Base-by-base conservation (phyloP, 169 alveolate genomes). In the Sarcocystis neurona region DNA sequence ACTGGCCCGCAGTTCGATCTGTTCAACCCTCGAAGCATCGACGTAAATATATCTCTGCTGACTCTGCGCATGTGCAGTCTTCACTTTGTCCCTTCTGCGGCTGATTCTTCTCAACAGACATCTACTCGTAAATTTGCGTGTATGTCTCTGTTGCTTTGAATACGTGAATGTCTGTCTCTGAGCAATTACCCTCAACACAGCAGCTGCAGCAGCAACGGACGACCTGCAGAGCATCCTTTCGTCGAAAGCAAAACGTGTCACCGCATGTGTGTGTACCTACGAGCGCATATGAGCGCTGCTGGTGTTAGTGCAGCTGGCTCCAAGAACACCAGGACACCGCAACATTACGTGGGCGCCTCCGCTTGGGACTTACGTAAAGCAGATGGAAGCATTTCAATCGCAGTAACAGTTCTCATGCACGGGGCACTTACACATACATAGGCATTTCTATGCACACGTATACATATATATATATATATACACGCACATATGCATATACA, bases 1-100 rank as follows among this genome's bases (percentile, higher is more conserved):
- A 1, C 85, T 18, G 90, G 90, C 2, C 90, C 90, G 27, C 85
- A 70, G 37, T 86, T 86, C 46, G 90, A 86, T 50, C 78, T 80
- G 39, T 53, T 86, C 47, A 34, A 53, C 50, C 70, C 70, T 30
- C 47, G 74, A 44, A 50, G 85, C 60, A 70, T 79, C 75, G 43
- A 72, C 56, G 90, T 86, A n/a, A 23, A 75, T 2, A 30, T 39
- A 10, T 53, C 63, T 12, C 20, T 10, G 20, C 10, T 20, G 63
- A 20, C 63, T 53, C 20, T 10, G 30, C 63, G 63, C 30, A 53
- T 53, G 63, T 20, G 63, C 20, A 10, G 30, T 12, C 10, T 20
- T 10, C 63, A 20, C 63, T 20, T 53, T 53, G 63, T 53, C 30
- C 63, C 10, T 20, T 10, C 30, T 10, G 63, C 63, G 20, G 63